A percentile compares a stretch with the other conserved stretches of the same genome.
phyloP scores from a whole-genome alignment of 495 filamentous ascomycete species.

The Neurospora tetraspora region DNA sequence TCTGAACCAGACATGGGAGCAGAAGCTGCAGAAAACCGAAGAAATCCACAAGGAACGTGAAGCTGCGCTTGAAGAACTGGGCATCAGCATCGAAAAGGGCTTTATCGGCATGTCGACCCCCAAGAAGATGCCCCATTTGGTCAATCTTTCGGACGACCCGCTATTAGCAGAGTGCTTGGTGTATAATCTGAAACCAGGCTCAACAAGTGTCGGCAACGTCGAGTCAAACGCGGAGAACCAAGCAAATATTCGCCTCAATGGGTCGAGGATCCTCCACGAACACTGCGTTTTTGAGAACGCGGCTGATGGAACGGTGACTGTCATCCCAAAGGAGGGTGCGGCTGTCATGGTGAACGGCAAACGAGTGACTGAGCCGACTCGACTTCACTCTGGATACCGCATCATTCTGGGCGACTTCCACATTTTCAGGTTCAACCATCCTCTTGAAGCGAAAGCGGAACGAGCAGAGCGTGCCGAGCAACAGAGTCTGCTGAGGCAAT shows the following conservation, averaged over 20 bases:
- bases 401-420: conserved; percentile 98
- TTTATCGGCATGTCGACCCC: conserved; percentile 92
- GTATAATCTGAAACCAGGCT: conserved; percentile 95
- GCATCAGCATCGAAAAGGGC: conserved; percentile 97
- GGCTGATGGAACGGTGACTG: conserved; percentile 77
- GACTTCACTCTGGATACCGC: conserved; percentile 82
- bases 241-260: conserved; percentile 87
- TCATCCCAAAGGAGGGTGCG: conserved; percentile 80
- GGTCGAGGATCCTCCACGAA: conserved; percentile 80
- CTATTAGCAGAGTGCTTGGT: conserved; percentile 92
- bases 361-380: conserved; percentile 69
- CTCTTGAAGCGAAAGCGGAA: conserved; percentile 89
- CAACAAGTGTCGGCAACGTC: conserved; percentile 86
- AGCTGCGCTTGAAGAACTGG: conserved; percentile 87
- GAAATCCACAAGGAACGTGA: conserved; percentile 96
- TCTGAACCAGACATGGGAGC: conserved; percentile 97
- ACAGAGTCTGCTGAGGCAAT: conserved; percentile 79
- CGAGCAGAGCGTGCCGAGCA: conserved; percentile 52
- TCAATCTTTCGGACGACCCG: conserved; percentile 95
- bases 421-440: conserved; percentile 98
- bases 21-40: conserved; percentile 91
- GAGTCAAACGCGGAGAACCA: conserved; percentile 64
- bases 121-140: conserved; percentile 98
- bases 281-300: conserved; percentile 90
- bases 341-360: conserved; percentile 97